Base-by-base conservation (phyloP, 495 filamentous ascomycete genomes). In the Xylaria intraflava region DNA sequence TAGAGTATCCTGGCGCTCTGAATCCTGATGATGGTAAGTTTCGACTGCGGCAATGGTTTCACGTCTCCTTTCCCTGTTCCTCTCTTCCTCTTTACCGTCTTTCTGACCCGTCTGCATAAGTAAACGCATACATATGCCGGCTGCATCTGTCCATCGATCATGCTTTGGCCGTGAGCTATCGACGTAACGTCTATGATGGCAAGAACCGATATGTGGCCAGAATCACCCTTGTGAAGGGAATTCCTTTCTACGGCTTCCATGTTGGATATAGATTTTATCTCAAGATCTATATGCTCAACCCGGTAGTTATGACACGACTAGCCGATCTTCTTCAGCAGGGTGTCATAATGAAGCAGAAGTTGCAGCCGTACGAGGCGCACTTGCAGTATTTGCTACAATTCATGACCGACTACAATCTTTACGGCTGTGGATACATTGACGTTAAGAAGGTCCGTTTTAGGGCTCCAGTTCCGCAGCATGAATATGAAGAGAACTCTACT, bases 361-460 rank as follows among this genome's bases (percentile, higher is more conserved):
- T 97, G 30, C 93, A 98, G 60, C 91, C 93, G 2, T 93, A 90
- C 65, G 93, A 98, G 68, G 89, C 86, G 43, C 94, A 97, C 68
- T 67, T 97, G 38, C 86, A 94, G 66, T 97, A 87, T 69, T 69
- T 96, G 8, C 78, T 91, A 1, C 94, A 96, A 72, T 97, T 94
- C 82, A 96, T 97, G 92, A 87, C 85, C 58, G 94, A 98, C 64
- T 97, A 90, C 76, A 97, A 95, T 59, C 75, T 98, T 58, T 96
- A 92, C 64, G 93, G 93, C 10, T 98, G 93, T 64, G 83, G 80
- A 26, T 96, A 89, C 62, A 84, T 98, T 65, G 71, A 78, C 33
- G 65, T 66, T 4, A 55, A 52, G 9, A 85, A 81, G 39, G 78
- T 81, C 24, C 75, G 66, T 35, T 96, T 96, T 60, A 81, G 94